A percentile compares a stretch with the other conserved stretches of the same genome.
Evolutionary conservation across 2,329 filamentous ascomycete genomes (phyloP).

Genomic region (Aureobasidium sp.): DNA sequence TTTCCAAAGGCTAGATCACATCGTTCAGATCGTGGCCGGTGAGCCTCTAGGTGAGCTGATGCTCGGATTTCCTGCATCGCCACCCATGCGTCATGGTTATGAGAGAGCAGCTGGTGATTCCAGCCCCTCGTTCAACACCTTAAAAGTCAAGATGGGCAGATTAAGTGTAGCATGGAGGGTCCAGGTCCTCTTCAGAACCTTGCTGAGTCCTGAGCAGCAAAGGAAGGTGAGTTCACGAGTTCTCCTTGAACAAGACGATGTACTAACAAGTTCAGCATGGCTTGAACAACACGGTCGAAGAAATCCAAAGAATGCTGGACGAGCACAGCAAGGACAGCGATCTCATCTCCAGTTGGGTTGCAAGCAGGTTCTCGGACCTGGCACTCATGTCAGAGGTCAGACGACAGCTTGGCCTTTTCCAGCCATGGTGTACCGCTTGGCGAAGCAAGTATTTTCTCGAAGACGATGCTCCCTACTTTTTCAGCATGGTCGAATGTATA

Average conservation of each 20-base stretch:
- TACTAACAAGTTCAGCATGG: conserved; percentile 17
- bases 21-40: conserved; percentile 20
- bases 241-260: not conserved
- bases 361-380: conserved; percentile 23
- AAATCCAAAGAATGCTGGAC: conserved; percentile 26
- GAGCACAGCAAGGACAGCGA: conserved; percentile 21
- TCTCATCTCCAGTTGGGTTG: conserved; percentile 23
- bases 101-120: not conserved
- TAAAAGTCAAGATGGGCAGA: conserved; percentile 8
- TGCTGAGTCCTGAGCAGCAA: conserved; percentile 14
- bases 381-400: conserved; percentile 24
- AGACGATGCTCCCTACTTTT: not conserved
- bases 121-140: not conserved
- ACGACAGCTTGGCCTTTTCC: conserved; percentile 16
- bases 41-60: conserved; percentile 24
- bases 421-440: conserved; percentile 19
- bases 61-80: conserved; percentile 33
- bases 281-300: conserved; percentile 21
- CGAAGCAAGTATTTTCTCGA: not conserved
- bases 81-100: conserved; percentile 31
- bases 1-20: conserved; percentile 3
- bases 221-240: not conserved
- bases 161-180: not conserved
- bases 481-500: not conserved
- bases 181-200: conserved; percentile 10